phyloP scores from a whole-genome alignment of 495 filamentous ascomycete genomes.

The Penicillium fimorum region DNA sequence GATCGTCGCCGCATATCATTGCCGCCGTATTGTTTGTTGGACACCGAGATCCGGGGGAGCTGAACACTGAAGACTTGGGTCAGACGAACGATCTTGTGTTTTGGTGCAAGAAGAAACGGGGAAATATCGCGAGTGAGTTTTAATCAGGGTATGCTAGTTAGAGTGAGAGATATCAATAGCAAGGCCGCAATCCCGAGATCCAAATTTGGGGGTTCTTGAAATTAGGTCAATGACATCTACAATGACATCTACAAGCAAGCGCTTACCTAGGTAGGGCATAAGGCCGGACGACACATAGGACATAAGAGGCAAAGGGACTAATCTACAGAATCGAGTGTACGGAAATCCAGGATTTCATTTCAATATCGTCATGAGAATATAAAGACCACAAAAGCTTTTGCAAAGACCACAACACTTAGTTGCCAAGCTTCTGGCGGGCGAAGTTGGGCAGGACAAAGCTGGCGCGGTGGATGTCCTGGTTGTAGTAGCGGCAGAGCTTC shows the following conservation, averaged over 20 bases:
- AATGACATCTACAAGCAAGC: background rate
- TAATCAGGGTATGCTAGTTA: too few relatives aligned
- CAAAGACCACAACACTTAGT: conserved; percentile 24
- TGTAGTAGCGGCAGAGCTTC: conserved; percentile 92
- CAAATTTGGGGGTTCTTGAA: background rate
- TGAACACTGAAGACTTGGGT: too few relatives aligned
- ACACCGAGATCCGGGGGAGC: too few relatives aligned
- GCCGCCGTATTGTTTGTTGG: too few relatives aligned
- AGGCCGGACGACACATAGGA: background rate
- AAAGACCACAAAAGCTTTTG: conserved; percentile 14
- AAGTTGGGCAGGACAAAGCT: conserved; percentile 92
- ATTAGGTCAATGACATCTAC: background rate
- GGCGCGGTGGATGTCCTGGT: conserved; percentile 89
- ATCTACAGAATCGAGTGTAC: background rate
- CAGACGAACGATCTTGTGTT: too few relatives aligned
- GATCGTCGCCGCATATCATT: too few relatives aligned
- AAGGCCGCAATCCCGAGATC: background rate
- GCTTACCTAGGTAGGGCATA: background rate
- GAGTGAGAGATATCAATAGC: background rate
- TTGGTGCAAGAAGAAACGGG: too few relatives aligned
- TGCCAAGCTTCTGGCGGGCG: conserved; percentile 69
- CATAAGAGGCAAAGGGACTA: background rate
- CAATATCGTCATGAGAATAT: conserved; percentile 15
- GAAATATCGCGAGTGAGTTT: too few relatives aligned
- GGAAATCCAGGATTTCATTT: conserved; percentile 15